A percentile compares a stretch with the other conserved stretches of the same genome.
phyloP scores from a whole-genome alignment of 768 basidiomycete genomes.

The Suillus placidus region DNA sequence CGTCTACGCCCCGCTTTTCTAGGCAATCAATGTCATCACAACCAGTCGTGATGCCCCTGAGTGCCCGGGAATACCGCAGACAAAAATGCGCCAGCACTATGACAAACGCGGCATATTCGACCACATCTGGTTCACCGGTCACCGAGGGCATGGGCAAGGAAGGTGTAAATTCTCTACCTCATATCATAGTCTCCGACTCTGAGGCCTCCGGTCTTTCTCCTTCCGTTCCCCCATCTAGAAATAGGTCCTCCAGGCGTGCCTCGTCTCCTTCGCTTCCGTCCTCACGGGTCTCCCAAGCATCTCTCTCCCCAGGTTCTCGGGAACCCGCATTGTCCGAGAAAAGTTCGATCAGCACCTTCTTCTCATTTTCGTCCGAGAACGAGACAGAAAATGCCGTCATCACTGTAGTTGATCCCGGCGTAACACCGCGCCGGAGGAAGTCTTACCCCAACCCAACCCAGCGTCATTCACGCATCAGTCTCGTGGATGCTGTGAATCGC shows the following conservation, averaged over 20 bases:
- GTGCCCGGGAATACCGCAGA: conserved; percentile 30
- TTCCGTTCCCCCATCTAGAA: background rate
- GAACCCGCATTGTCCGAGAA: conserved; percentile 27
- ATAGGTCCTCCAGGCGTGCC: conserved; percentile 9
- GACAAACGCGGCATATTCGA: background rate
- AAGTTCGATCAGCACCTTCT: conserved; percentile 31
- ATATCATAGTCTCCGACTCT: conserved; percentile 2
- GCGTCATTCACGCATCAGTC: conserved; percentile 25
- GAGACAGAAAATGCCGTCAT: conserved; percentile 1
- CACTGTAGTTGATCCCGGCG: background rate
- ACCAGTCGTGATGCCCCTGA: conserved; percentile 34
- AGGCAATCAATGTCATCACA: conserved; percentile 32
- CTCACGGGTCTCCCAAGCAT: conserved; percentile 1
- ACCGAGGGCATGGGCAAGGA: conserved; percentile 7
- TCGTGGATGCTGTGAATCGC: conserved; percentile 29
- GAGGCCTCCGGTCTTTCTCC: background rate
- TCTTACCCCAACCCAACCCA: conserved; percentile 30
- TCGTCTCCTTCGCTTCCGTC: conserved; percentile 19
- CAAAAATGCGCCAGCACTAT: conserved; percentile 17
- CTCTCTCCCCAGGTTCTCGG: conserved; percentile 13
- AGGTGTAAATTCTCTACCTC: conserved; percentile 12
- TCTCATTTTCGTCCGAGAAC: conserved; percentile 27
- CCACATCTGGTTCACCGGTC: background rate
- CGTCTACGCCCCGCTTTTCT: conserved; percentile 31
- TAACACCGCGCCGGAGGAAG: conserved; percentile 19